Evolutionary conservation across 2,329 filamentous ascomycete genomes (phyloP).

Genomic region (Orbilia blumenaviensis): DNA sequence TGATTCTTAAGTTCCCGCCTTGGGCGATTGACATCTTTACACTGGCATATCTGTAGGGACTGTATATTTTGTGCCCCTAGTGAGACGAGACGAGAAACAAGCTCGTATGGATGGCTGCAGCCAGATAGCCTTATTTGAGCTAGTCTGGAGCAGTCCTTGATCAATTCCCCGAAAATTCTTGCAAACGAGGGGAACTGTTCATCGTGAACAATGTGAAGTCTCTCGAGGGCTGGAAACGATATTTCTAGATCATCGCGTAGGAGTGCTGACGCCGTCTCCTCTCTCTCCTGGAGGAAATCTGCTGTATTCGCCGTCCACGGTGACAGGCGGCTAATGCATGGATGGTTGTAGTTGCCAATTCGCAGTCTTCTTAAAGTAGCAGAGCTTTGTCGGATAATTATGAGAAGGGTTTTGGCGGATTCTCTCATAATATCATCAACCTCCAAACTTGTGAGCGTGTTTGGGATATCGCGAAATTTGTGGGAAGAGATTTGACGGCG

Average conservation of each 20-base stretch:
- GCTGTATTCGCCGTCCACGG: not conserved
- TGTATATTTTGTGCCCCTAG: not conserved
- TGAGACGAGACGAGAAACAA: not conserved
- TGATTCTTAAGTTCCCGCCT: too few species aligned
- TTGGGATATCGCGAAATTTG: not conserved
- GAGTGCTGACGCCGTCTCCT: too few species aligned
- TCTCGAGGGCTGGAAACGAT: not conserved
- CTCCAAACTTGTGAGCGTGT: not conserved
- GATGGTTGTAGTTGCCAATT: not conserved
- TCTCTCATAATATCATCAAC: not conserved
- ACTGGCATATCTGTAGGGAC: not conserved
- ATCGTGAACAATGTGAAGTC: constrained; percentile 9
- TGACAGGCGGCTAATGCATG: not conserved
- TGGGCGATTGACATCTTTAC: too few species aligned
- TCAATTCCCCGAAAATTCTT: not conserved
- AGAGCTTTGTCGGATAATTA: not conserved
- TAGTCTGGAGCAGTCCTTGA: not conserved
- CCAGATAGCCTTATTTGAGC: not conserved
- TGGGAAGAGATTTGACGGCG: not conserved
- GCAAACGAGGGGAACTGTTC: not conserved
- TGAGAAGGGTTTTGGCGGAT: not conserved
- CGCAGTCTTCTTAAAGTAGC: not conserved
- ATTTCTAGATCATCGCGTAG: too few species aligned
- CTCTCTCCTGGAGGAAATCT: not conserved
- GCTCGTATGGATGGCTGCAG: not conserved